Evolutionary conservation across 495 filamentous ascomycete genomes (phyloP).

Genomic region (Cercophora scortea): DNA sequence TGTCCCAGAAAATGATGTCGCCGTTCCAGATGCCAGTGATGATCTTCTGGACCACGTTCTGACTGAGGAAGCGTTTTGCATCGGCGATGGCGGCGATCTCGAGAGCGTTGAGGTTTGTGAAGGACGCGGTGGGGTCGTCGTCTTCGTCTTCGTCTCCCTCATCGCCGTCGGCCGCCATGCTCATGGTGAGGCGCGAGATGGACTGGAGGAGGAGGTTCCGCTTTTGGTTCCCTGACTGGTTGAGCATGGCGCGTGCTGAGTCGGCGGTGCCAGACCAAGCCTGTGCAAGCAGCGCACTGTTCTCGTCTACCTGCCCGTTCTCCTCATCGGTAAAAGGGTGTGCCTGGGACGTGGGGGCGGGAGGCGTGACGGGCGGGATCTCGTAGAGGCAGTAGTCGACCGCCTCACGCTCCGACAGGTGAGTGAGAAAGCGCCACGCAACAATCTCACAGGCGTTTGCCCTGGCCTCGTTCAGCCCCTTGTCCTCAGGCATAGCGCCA

Average conservation of each 20-base stretch:
- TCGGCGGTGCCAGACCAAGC: conserved; percentile 11
- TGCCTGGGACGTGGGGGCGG: neutral
- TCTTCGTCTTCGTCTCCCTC: conserved; percentile 31
- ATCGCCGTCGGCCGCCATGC: conserved; percentile 28
- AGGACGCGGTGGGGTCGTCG: conserved; percentile 55
- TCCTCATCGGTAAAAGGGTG: conserved; percentile 17
- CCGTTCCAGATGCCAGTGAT: conserved; percentile 88
- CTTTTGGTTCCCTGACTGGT: conserved; percentile 12
- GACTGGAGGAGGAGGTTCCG: conserved; percentile 34
- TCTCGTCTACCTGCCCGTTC: conserved; percentile 27
- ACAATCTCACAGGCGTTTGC: conserved; percentile 86
- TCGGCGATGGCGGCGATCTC: conserved; percentile 87
- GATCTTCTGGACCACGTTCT: conserved; percentile 76
- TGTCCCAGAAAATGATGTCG: conserved; percentile 89
- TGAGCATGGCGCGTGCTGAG: conserved; percentile 8
- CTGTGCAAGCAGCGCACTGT: conserved; percentile 27
- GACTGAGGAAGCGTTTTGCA: conserved; percentile 85
- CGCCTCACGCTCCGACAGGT: conserved; percentile 69
- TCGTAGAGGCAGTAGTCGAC: conserved; percentile 82
- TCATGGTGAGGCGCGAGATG: conserved; percentile 38
- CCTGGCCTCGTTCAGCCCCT: conserved; percentile 65
- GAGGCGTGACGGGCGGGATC: conserved; percentile 42
- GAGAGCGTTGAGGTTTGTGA: conserved; percentile 73
- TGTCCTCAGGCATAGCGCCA: conserved; percentile 53
- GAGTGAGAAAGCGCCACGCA: conserved; percentile 80